Evolutionary conservation across 129 eudicot genomes (phyloP).

Genomic region (Solidago caesia): DNA sequence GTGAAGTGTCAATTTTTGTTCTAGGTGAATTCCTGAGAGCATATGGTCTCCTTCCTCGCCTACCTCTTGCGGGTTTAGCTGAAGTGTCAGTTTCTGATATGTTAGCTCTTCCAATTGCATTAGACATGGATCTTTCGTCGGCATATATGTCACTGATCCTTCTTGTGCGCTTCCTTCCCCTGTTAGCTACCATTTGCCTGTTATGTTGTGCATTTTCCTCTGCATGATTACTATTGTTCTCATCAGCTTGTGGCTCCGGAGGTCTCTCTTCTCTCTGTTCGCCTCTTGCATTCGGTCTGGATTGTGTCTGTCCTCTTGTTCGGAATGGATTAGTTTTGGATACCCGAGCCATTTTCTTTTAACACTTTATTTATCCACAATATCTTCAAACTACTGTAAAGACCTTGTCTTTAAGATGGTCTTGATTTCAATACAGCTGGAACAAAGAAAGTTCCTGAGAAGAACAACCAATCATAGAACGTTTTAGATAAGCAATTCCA

Average conservation of each 20-base stretch:
- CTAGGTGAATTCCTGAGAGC: background rate
- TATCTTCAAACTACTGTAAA: background rate
- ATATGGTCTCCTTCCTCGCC: background rate
- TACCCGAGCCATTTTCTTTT: constrained; percentile 16
- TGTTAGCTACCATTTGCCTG: background rate
- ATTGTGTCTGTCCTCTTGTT: background rate
- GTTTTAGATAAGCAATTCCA: background rate
- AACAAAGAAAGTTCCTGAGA: constrained; percentile 21
- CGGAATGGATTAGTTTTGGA: background rate
- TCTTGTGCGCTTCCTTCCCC: background rate
- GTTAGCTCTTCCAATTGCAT: background rate
- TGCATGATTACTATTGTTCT: background rate
- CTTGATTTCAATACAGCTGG: constrained; percentile 9
- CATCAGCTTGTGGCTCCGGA: background rate
- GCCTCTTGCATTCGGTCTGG: background rate
- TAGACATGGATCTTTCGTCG: too few species aligned
- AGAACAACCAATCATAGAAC: background rate
- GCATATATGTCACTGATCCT: background rate
- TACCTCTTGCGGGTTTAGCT: background rate
- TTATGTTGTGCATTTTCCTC: constrained; percentile 2
- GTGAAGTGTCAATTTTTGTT: too few species aligned
- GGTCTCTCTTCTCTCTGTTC: background rate
- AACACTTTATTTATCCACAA: background rate
- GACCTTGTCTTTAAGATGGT: background rate
- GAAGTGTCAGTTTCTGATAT: background rate